phyloP scores from a whole-genome alignment of 805 yeast genomes.

The Alloascoidea hylecoeti region DNA sequence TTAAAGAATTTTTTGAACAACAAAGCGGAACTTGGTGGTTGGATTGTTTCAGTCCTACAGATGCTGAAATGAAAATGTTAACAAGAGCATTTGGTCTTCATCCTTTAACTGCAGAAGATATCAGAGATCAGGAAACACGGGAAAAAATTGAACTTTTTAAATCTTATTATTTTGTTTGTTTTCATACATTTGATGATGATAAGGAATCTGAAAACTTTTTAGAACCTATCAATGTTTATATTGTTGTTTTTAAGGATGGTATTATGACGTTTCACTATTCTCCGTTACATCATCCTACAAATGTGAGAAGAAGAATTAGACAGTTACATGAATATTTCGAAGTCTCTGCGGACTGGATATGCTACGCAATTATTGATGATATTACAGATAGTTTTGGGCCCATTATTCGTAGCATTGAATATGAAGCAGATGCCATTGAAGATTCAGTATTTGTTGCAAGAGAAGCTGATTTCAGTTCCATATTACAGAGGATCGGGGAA shows the following conservation, averaged over 20 bases:
- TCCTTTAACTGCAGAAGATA: conserved; percentile 96
- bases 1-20: conserved; percentile 54
- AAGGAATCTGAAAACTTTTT: conserved; percentile 66
- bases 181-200: conserved; percentile 91
- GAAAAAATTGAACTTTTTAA: conserved; percentile 92
- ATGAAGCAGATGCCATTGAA: conserved; percentile 53
- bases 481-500: conserved; percentile 78
- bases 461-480: conserved; percentile 56
- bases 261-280: conserved; percentile 45
- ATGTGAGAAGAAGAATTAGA: conserved; percentile 48
- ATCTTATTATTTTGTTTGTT: conserved; percentile 86
- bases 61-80: conserved; percentile 82
- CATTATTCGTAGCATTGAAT: conserved; percentile 39
- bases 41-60: conserved; percentile 89
- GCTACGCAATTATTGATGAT: conserved; percentile 52
- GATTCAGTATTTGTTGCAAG: conserved; percentile 75
- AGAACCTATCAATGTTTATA: conserved; percentile 47
- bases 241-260: conserved; percentile 48
- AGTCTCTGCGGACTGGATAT: conserved; percentile 51
- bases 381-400: conserved; percentile 56
- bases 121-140: conserved; percentile 90
- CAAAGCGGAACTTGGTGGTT: conserved; percentile 90
- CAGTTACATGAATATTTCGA: conserved; percentile 47
- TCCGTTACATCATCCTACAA: conserved; percentile 43
- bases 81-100: conserved; percentile 94